Percentiles rank a stretch among this genome's conserved stretches.
Evolutionary conservation across 2,329 filamentous ascomycete species (phyloP).

Genomic region (Claviceps digitariae): DNA sequence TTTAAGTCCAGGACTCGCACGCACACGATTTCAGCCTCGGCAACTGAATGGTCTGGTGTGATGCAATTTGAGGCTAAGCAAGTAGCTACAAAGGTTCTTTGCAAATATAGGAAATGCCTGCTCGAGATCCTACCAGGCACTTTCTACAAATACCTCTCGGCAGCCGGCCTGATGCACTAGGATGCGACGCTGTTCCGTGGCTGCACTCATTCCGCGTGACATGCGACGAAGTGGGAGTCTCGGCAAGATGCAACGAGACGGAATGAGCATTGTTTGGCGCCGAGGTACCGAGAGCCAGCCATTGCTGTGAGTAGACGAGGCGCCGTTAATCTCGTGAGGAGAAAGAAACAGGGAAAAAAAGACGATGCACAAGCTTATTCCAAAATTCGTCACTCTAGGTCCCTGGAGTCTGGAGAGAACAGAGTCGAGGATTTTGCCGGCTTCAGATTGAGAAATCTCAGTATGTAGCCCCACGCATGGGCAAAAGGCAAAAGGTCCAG

Average conservation of each 20-base stretch:
- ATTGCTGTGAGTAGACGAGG: background rate
- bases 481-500: too few species aligned
- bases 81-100: background rate
- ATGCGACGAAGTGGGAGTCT: background rate
- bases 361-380: too few species aligned
- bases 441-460: too few species aligned
- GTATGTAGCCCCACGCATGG: too few species aligned
- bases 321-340: too few species aligned
- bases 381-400: too few species aligned
- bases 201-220: background rate
- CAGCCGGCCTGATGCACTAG: background rate
- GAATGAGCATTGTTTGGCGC: background rate
- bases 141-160: background rate
- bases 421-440: too few species aligned
- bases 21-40: background rate
- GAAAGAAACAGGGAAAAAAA: too few species aligned
- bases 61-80: background rate
- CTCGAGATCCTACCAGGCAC: too few species aligned
- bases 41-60: background rate
- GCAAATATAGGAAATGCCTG: too few species aligned
- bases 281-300: background rate
- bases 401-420: too few species aligned
- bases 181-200: background rate
- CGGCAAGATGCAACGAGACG: background rate
- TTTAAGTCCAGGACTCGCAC: too few species aligned